Percentiles rank a stretch among this genome's conserved stretches.
These are phyloP conservation scores for Trichoderma asperelloides DNA, from an alignment of 495 filamentous ascomycete species.

Conservation along the genomic window DNA sequence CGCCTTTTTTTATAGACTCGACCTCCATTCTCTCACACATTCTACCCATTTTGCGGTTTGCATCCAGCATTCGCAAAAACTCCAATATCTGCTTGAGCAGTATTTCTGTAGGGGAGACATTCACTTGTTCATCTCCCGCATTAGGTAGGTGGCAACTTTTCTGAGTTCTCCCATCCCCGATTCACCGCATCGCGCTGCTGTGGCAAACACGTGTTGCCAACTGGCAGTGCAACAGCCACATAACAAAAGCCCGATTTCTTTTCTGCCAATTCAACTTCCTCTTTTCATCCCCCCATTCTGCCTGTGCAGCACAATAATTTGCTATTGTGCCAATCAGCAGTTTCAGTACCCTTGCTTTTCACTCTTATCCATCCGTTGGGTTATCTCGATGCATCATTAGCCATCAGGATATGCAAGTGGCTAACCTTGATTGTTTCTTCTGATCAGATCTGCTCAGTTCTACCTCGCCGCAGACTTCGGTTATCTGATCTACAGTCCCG, in stretches of 20 bases:
- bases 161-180: slow-evolving; percentile 11
- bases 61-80: slow-evolving; percentile 16
- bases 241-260: slow-evolving; percentile 6
- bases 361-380: slow-evolving; percentile 12
- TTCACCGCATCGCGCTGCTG: slow-evolving; percentile 8
- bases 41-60: slow-evolving; percentile 21
- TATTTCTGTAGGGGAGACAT: slow-evolving; percentile 81
- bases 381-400: slow-evolving; percentile 12
- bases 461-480: background rate
- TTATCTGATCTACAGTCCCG: slow-evolving; percentile 12
- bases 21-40: slow-evolving; percentile 17
- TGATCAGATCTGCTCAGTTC: slow-evolving; percentile 13
- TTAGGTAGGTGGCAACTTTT: slow-evolving; percentile 51
- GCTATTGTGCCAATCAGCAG: slow-evolving; percentile 9
- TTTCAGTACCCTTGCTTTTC: slow-evolving; percentile 3
- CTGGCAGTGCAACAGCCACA: slow-evolving; percentile 9
- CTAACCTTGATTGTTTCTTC: slow-evolving; percentile 14
- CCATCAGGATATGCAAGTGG: background rate
- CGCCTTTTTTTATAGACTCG: slow-evolving; percentile 11
- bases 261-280: background rate
- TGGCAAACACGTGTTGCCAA: slow-evolving; percentile 15
- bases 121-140: slow-evolving; percentile 94
- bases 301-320: slow-evolving; percentile 2
- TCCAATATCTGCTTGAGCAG: slow-evolving; percentile 27
- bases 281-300: slow-evolving; percentile 3